phyloP scores from a whole-genome alignment of 257 asterid genomes.

The Solanum chiquidenum region DNA sequence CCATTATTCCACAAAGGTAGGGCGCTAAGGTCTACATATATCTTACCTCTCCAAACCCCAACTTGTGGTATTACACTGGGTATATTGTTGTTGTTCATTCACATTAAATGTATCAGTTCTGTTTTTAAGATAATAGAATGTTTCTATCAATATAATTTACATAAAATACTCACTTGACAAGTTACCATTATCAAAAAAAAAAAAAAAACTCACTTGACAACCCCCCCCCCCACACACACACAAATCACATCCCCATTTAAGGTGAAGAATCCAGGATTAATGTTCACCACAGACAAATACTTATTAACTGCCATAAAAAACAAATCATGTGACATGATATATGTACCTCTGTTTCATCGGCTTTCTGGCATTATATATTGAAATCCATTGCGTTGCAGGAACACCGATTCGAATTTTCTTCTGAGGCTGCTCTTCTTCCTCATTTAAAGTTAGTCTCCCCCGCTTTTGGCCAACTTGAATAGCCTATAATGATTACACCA shows the following conservation, averaged over 20 bases:
- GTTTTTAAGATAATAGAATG: neutral
- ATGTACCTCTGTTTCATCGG: slow-evolving; percentile 40
- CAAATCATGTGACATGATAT: neutral
- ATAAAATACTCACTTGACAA: neutral
- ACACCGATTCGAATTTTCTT: slow-evolving; percentile 34
- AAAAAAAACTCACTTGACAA: neutral
- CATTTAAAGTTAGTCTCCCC: slow-evolving; percentile 19
- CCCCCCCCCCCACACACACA: no score
- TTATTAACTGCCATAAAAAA: neutral
- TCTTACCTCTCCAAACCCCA: neutral
- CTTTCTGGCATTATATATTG: slow-evolving; percentile 34
- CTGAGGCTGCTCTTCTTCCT: slow-evolving; percentile 28
- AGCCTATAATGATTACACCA: slow-evolving; percentile 1
- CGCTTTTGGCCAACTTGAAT: slow-evolving; percentile 37
- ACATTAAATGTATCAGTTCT: neutral
- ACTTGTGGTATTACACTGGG: neutral
- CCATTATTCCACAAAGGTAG: neutral
- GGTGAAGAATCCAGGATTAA: neutral
- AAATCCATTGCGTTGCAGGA: slow-evolving; percentile 43
- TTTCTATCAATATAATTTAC: neutral
- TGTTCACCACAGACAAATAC: neutral
- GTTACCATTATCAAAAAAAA: no score
- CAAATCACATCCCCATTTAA: neutral
- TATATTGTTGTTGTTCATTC: neutral
- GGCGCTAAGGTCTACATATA: neutral